phyloP scores from a whole-genome alignment of 495 filamentous ascomycete genomes.

The Penicillium daleae region DNA sequence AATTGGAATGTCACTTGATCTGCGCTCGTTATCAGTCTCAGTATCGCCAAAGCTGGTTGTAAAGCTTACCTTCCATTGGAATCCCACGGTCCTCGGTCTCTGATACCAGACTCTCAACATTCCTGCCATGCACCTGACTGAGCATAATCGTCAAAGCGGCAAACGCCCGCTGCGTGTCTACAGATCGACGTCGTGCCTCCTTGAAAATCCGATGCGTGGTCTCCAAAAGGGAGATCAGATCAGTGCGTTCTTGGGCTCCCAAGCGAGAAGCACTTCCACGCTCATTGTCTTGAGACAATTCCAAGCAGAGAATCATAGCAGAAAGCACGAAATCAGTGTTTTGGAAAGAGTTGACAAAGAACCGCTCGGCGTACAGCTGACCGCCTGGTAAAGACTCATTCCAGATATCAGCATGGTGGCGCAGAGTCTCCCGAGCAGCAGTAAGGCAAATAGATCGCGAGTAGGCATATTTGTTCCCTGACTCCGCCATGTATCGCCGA shows the following conservation, averaged over 20 bases:
- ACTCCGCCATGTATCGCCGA: conserved; percentile 75
- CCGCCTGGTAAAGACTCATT: conserved; percentile 75
- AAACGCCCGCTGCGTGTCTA: conserved; percentile 81
- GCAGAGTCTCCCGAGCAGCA: conserved; percentile 74
- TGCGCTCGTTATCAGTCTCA: conserved; percentile 1
- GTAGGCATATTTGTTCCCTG: conserved; percentile 73
- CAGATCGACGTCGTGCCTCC: conserved; percentile 63
- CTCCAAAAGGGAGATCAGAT: conserved; percentile 72
- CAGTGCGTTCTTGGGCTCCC: conserved; percentile 43
- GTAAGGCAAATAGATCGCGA: conserved; percentile 82
- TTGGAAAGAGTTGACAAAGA: conserved; percentile 77
- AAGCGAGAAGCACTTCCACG: conserved; percentile 10
- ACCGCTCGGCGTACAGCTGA: conserved; percentile 70
- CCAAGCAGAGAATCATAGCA: conserved; percentile 85
- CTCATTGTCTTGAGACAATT: conserved; percentile 53
- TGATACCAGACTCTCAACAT: conserved; percentile 22
- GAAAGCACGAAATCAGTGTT: conserved; percentile 84
- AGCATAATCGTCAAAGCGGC: conserved; percentile 75
- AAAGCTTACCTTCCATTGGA: conserved; percentile 27
- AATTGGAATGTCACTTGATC: conserved; percentile 14
- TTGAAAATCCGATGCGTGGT: conserved; percentile 73
- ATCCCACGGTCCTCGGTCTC: conserved; percentile 25
- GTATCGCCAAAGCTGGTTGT: conserved; percentile 10
- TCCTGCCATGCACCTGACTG: conserved; percentile 58
- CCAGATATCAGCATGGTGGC: conserved; percentile 75